Base-by-base conservation (phyloP, 2,329 filamentous ascomycete genomes). In the Gremmenia infestans region DNA sequence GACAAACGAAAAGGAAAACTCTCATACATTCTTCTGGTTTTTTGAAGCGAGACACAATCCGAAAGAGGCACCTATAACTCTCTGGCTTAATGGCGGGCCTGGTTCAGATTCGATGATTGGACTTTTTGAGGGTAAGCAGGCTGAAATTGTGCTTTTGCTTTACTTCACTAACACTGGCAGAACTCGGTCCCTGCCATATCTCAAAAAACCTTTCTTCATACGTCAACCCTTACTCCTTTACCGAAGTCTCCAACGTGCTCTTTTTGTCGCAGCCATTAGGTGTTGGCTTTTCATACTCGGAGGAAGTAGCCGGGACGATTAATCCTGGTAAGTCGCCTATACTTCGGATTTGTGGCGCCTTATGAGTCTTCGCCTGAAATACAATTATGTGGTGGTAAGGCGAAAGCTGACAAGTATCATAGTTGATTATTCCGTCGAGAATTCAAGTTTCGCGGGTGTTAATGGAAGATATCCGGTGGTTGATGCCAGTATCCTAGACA, bases 271-370 rank as follows among this genome's bases (percentile, higher is more conserved):
- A 90, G 77, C 85, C 85, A 11, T 81, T 85, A 55, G 83, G 88
- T 68, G 80, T 88, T 47, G 81, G 82, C 17, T 83, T 87, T 62
- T 87, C 83, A 1, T 84, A 81, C 66, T 87, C 88, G 6, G 47
- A 28, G 14, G 62, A 66, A 52, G 57, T 51, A 19, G 49, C 51
- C 11, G 63, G 65, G 47, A 65, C 53, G 45, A 73, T 59, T 46
- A 64, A 65, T 25, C 46, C 50, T 48, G 32, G 54, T 57, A 55
- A 45, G 42, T 19, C 19, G 42, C 19, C 42, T 22, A n/a, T 22
- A 11, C 19, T 7, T 45, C 14, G 19, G 19, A 25, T 22, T 22
- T 19, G 39, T 42, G 39, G 9, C 39, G 39, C 7, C 39, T n/a
- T 19, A 42, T 9, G 39, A 42, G 39, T 11, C 17, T 15, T 15